Conservation (phyloP, 306 rosid genomes). For the Malus domestica region DNA sequence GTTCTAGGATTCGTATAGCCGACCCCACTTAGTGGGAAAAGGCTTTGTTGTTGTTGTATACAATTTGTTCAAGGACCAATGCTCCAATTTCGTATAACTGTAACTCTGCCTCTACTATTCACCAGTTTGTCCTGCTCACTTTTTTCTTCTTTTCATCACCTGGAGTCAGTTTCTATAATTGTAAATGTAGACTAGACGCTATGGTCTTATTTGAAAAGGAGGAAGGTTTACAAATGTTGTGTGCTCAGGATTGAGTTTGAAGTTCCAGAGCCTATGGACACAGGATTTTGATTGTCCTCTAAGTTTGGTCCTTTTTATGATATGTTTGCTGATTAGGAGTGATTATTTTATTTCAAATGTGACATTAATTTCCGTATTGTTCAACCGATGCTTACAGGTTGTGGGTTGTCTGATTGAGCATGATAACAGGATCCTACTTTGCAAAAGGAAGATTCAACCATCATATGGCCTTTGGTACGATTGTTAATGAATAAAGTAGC, state of each 20-base stretch:
- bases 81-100: background rate
- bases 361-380: conserved; percentile 21
- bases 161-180: background rate
- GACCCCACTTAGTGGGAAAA: no score
- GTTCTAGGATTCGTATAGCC: no score
- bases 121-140: background rate
- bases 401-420: conserved; percentile 91
- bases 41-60: no score
- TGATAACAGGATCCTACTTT: conserved; percentile 77
- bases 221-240: background rate
- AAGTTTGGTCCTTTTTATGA: background rate
- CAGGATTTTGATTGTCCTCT: background rate
- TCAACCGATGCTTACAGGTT: conserved; percentile 40
- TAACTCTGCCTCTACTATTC: background rate
- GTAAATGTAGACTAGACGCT: background rate
- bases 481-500: background rate
- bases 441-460: conserved; percentile 96
- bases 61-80: no score
- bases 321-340: background rate
- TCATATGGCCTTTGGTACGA: conserved; percentile 93
- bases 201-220: background rate
- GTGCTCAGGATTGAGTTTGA: conserved; percentile 2
- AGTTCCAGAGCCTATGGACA: background rate
- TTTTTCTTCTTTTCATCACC: background rate
- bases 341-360: conserved; percentile 13